Evolutionary conservation across 768 basidiomycete species (phyloP).

Genomic region (Lactifluus echinatus): DNA sequence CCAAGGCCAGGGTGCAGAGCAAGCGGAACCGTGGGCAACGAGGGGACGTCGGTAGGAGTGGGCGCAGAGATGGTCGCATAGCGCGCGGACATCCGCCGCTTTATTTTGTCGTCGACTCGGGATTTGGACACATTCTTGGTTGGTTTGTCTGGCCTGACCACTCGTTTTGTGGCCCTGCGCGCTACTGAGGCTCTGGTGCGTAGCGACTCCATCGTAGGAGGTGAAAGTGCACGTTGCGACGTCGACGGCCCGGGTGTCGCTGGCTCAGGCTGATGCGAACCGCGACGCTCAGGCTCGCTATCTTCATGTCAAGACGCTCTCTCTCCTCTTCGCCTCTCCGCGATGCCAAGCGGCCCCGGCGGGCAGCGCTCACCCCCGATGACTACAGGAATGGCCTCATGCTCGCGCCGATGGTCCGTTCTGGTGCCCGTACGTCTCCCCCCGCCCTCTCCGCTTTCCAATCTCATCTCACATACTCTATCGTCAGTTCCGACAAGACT

Average conservation of each 20-base stretch:
- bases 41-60: conserved; percentile 49
- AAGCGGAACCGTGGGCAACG: conserved; percentile 49
- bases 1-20: conserved; percentile 31
- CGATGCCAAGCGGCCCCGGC: conserved; percentile 13
- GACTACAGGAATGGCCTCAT: conserved; percentile 87
- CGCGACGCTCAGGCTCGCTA: neutral
- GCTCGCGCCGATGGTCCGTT: conserved; percentile 98
- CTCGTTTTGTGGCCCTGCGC: conserved; percentile 12
- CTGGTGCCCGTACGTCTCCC: conserved; percentile 63
- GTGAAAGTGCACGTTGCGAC: neutral
- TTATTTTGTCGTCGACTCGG: conserved; percentile 78
- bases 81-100: conserved; percentile 92
- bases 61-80: conserved; percentile 83
- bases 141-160: conserved; percentile 13
- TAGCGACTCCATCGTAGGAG: conserved; percentile 27
- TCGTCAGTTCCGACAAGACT: conserved; percentile 87
- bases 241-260: neutral
- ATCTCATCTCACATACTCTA: conserved; percentile 12
- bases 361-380: conserved; percentile 43
- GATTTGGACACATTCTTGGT: conserved; percentile 33
- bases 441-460: neutral
- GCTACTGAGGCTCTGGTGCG: conserved; percentile 23
- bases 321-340: conserved; percentile 14
- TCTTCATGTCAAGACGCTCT: conserved; percentile 18
- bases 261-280: too few relatives aligned